Evolutionary conservation across 306 rosid genomes (phyloP).

Genomic region (Luffa acutangula): DNA sequence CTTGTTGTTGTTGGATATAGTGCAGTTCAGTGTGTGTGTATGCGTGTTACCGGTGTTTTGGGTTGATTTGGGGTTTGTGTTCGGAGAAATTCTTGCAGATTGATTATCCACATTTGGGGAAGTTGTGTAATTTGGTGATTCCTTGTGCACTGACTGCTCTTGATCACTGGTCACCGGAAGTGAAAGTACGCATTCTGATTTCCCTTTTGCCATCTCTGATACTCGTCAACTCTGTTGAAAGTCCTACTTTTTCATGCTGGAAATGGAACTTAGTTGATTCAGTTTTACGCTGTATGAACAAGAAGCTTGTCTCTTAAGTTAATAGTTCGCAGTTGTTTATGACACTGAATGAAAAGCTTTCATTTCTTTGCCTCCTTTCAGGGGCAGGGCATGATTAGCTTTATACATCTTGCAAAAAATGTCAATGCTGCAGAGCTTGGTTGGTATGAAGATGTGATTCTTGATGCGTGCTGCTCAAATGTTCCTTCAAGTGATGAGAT

Average conservation of each 20-base stretch:
- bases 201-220: background rate
- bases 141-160: conserved; percentile 79
- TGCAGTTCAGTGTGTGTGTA: background rate
- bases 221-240: background rate
- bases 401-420: conserved; percentile 53
- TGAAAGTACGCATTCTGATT: conserved; percentile 52
- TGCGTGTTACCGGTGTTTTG: background rate
- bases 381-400: conserved; percentile 79
- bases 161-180: conserved; percentile 91
- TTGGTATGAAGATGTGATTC: conserved; percentile 62
- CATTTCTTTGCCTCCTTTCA: conserved; percentile 20
- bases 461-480: conserved; percentile 98
- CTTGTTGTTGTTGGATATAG: background rate
- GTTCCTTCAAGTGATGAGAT: conserved; percentile 65
- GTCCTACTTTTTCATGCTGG: background rate
- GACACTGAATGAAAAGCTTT: background rate
- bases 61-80: background rate
- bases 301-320: background rate
- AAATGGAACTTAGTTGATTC: background rate
- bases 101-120: conserved; percentile 67
- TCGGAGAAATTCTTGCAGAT: conserved; percentile 32
- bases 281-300: background rate
- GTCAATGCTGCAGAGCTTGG: conserved; percentile 53
- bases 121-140: conserved; percentile 56
- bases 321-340: background rate